Conservation (phyloP, 2,329 filamentous ascomycete genomes). For the Fusarium abutilonis region DNA sequence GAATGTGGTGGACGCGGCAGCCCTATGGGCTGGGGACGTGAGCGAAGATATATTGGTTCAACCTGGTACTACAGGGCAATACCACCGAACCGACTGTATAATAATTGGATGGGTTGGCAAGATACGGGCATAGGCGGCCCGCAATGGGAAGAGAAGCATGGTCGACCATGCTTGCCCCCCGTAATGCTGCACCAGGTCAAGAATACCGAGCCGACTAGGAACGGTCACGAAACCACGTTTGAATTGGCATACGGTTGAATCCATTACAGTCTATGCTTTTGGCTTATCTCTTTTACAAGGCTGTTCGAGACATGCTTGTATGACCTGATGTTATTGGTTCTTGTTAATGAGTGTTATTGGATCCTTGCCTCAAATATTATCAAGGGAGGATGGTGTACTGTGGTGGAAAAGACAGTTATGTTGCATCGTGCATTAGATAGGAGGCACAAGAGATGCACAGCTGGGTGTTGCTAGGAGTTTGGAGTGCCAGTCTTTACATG, state of each 20-base stretch:
- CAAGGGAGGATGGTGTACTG: conserved; percentile 28
- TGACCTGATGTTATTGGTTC: conserved; percentile 13
- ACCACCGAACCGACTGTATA: conserved; percentile 67
- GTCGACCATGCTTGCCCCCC: conserved; percentile 66
- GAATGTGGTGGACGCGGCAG: conserved; percentile 64
- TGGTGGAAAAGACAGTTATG: conserved; percentile 32
- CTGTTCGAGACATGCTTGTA: conserved; percentile 3
- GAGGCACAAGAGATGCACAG: conserved; percentile 36
- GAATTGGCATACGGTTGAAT: conserved; percentile 53
- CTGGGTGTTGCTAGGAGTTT: conserved; percentile 43
- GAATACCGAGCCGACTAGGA: conserved; percentile 62
- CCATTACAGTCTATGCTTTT: neutral
- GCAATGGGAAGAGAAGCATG: conserved; percentile 65
- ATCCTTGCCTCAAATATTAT: conserved; percentile 9
- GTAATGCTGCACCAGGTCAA: conserved; percentile 70
- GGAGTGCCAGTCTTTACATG: conserved; percentile 23
- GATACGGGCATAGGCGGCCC: conserved; percentile 64
- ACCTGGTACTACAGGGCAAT: conserved; percentile 71
- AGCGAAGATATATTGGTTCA: conserved; percentile 65
- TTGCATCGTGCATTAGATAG: conserved; percentile 32
- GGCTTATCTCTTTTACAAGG: neutral
- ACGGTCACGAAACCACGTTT: conserved; percentile 54
- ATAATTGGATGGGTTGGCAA: conserved; percentile 71
- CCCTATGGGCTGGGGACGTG: conserved; percentile 68
- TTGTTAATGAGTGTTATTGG: conserved; percentile 13